phyloP scores from a whole-genome alignment of 2,329 filamentous ascomycete species.

The Ceratocystiopsis sp. region DNA sequence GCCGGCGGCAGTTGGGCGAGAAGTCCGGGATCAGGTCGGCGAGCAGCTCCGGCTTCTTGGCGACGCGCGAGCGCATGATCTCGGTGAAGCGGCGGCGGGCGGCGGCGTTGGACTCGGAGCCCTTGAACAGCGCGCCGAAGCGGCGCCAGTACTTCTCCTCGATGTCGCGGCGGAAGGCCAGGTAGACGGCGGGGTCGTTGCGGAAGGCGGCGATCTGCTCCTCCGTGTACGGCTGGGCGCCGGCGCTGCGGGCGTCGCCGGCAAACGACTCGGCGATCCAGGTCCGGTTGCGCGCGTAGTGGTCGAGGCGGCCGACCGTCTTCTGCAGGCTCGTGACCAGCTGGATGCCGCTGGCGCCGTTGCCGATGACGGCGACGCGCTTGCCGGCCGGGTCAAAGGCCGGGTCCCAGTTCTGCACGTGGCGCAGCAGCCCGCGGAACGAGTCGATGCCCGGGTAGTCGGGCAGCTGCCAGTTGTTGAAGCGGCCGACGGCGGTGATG shows the following conservation, averaged over 20 bases:
- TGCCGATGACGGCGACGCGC: slow-evolving; percentile 35
- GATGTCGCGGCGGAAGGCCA: slow-evolving; percentile 37
- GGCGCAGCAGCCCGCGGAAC: slow-evolving; percentile 36
- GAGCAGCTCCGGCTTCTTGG: slow-evolving; percentile 36
- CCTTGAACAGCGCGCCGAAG: slow-evolving; percentile 36
- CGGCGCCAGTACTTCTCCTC: slow-evolving; percentile 46
- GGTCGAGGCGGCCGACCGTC: slow-evolving; percentile 33
- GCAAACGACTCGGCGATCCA: slow-evolving; percentile 52
- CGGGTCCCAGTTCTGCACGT: slow-evolving; percentile 38
- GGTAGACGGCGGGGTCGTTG: slow-evolving; percentile 41
- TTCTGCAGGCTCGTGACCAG: slow-evolving; percentile 30
- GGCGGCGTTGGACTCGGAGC: slow-evolving; percentile 29
- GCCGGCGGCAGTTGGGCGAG: slow-evolving; percentile 44
- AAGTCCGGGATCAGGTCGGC: slow-evolving; percentile 43
- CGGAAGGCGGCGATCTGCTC: slow-evolving; percentile 40
- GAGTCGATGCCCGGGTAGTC: slow-evolving; percentile 29
- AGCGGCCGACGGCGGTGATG: slow-evolving; percentile 45
- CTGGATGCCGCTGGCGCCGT: slow-evolving; percentile 36
- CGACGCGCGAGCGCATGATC: slow-evolving; percentile 36
- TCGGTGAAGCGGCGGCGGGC: slow-evolving; percentile 29
- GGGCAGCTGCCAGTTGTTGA: slow-evolving; percentile 35
- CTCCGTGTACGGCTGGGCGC: slow-evolving; percentile 34
- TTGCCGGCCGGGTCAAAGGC: slow-evolving; percentile 29
- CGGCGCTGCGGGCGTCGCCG: slow-evolving; percentile 33
- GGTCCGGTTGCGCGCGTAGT: slow-evolving; percentile 47